phyloP scores from a whole-genome alignment of 2,329 filamentous ascomycete genomes.

The Magnaporthiopsis incrustans region DNA sequence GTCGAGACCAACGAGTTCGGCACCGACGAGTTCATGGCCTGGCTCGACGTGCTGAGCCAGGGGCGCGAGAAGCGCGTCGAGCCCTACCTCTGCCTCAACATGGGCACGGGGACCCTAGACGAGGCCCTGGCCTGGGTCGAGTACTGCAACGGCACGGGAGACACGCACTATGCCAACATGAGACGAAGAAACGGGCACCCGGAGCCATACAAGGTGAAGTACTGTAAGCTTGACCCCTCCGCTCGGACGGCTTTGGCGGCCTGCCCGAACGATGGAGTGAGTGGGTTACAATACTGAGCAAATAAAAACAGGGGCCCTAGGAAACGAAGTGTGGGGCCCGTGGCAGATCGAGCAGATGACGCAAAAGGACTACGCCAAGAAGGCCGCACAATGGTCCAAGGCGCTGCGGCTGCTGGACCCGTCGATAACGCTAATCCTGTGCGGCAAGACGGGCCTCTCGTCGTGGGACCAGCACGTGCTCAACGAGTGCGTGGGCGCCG shows the following conservation, averaged over 20 bases:
- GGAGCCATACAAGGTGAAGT: slow-evolving; percentile 61
- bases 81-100: slow-evolving; percentile 73
- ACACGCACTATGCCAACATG: slow-evolving; percentile 77
- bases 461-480: slow-evolving; percentile 69
- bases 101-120: slow-evolving; percentile 61
- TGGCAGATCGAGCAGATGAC: slow-evolving; percentile 63
- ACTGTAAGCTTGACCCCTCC: neutral
- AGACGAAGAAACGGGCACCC: slow-evolving; percentile 66
- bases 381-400: slow-evolving; percentile 65
- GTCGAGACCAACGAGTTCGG: slow-evolving; percentile 73
- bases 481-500: slow-evolving; percentile 50
- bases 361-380: slow-evolving; percentile 61
- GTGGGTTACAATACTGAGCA: no score
- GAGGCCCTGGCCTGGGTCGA: slow-evolving; percentile 67
- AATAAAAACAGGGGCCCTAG: slow-evolving; percentile 51
- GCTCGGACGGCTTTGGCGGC: no score
- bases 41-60: slow-evolving; percentile 62
- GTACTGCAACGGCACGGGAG: slow-evolving; percentile 72
- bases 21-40: slow-evolving; percentile 80
- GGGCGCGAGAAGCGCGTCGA: slow-evolving; percentile 28
- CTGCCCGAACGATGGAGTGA: no score
- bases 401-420: slow-evolving; percentile 66
- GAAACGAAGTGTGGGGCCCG: slow-evolving; percentile 64
- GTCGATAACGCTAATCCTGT: slow-evolving; percentile 61
- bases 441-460: slow-evolving; percentile 60